Evolutionary conservation across 2,329 filamentous ascomycete genomes (phyloP).

Genomic region (Stachybotrys chartarum): DNA sequence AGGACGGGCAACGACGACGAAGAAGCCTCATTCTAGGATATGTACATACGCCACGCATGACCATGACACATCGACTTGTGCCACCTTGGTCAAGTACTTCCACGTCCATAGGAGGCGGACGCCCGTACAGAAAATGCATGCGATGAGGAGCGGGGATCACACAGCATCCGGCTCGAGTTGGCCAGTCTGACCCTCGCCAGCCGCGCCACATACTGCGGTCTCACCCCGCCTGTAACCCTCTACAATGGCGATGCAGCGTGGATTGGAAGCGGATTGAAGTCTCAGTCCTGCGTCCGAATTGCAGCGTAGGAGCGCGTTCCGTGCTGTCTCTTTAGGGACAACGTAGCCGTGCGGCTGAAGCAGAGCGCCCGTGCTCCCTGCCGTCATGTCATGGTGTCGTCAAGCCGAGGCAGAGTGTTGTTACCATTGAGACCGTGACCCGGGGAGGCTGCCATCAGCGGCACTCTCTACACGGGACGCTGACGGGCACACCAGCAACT

Average conservation of each 20-base stretch:
- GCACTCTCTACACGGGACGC: neutral
- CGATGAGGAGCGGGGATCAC: too few species aligned
- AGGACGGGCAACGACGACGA: too few species aligned
- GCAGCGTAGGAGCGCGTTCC: neutral
- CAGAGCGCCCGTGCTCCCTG: neutral
- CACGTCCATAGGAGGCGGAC: too few species aligned
- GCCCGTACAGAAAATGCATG: too few species aligned
- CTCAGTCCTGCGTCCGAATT: neutral
- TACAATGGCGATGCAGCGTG: neutral
- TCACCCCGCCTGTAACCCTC: neutral
- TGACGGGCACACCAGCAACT: neutral
- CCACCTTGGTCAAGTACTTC: too few species aligned
- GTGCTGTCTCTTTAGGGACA: neutral
- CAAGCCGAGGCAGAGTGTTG: neutral
- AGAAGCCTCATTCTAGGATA: too few species aligned
- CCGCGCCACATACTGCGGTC: neutral
- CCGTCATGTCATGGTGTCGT: neutral
- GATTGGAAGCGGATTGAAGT: too few species aligned
- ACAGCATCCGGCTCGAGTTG: neutral
- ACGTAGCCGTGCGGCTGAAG: neutral
- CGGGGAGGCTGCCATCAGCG: neutral
- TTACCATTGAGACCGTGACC: neutral
- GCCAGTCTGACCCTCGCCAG: neutral
- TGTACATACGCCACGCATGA: too few species aligned
- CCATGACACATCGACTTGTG: too few species aligned